Base-by-base conservation (phyloP, 2,329 filamentous ascomycete genomes). In the Grosmannia huntii region DNA sequence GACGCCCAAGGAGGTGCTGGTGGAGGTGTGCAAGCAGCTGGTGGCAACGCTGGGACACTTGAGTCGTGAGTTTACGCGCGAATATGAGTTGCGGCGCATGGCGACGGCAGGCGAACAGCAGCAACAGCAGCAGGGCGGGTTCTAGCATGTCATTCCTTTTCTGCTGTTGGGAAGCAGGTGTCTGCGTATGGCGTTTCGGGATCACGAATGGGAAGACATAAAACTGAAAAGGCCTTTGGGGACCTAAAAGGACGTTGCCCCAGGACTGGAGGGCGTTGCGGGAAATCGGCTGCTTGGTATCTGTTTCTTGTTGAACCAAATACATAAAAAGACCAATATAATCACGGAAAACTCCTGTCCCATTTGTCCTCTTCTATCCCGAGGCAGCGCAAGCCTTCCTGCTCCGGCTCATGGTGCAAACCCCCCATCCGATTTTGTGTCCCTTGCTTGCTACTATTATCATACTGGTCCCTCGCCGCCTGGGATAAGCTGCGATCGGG, bases 41-140 rank as follows among this genome's bases (percentile, higher is more conserved):
- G 87, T 99, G 62, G 81, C 84, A 60, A 86, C 95, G 64, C 81
- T 96, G 58, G 86, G 86, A 58, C 85, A 84, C 63, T 76, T 99
- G 60, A 87, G 87, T 62, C 84, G 89, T 63, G 89, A 95, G 68
- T 96, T 97, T 70, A 95, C 89, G 23, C 90, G 92, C 68, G 92
- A 97, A 72, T 94, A 85, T 73, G 89, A 95, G 72, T 75, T 95
- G 65, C 85, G 89, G 66, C 91, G 90, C 73, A 92, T 95, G 80
- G 89, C 86, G 60, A 82, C 82, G 51, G 83, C 81, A 25, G 81
- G 81, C 56, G 81, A 85, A 62, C 76, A 81, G 66, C 62, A 77
- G 73, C 59, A 61, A 25, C 52, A 53, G 73, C 59, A 61, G 38
- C 53, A 52, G 21, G 46, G 53, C 11, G 58, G 58, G 11, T 53